Percentiles rank a stretch among this genome's conserved stretches.
phyloP scores from a whole-genome alignment of 345 rosid species.

The Euphorbia peplus region DNA sequence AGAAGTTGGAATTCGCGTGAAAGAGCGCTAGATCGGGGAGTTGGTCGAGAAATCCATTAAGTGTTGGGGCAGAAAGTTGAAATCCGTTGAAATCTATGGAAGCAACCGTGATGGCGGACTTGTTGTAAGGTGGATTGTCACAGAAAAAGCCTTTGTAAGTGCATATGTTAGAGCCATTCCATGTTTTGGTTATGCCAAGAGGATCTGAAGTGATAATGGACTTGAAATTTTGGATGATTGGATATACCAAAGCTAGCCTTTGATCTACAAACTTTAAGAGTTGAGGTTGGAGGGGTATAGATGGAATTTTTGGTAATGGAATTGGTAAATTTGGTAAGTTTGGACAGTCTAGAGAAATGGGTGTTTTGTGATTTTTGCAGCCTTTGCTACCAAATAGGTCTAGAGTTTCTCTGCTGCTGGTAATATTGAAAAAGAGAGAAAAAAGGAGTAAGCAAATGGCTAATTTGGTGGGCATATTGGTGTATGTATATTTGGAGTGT shows the following conservation, averaged over 20 bases:
- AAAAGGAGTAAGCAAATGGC: slow-evolving; percentile 9
- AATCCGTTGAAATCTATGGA: slow-evolving; percentile 90
- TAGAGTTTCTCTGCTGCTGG: slow-evolving; percentile 2
- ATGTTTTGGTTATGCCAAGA: slow-evolving; percentile 57
- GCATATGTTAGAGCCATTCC: slow-evolving; percentile 76
- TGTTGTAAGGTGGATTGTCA: slow-evolving; percentile 75
- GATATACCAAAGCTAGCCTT: slow-evolving; percentile 68
- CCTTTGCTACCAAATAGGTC: slow-evolving; percentile 12
- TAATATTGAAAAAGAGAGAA: slow-evolving; percentile 8
- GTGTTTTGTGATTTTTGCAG: slow-evolving; percentile 15
- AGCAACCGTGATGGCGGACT: slow-evolving; percentile 63
- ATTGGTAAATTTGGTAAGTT: slow-evolving; percentile 12
- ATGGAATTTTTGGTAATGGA: slow-evolving; percentile 11
- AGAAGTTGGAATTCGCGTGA: slow-evolving; percentile 84
- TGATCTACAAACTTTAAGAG: slow-evolving; percentile 49
- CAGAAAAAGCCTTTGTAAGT: slow-evolving; percentile 78
- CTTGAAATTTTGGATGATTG: slow-evolving; percentile 73
- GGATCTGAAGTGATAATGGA: slow-evolving; percentile 69
- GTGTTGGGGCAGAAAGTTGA: slow-evolving; percentile 62
- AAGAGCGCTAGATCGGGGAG: slow-evolving; percentile 75
- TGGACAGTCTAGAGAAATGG: slow-evolving; percentile 22
- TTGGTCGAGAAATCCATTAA: slow-evolving; percentile 73
- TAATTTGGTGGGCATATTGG: slow-evolving; percentile 9
- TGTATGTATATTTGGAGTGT: neutral
- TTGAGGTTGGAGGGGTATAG: slow-evolving; percentile 20